phyloP scores from a whole-genome alignment of 2,329 filamentous ascomycete species.

The Neophaeococcomyces mojaviensis region DNA sequence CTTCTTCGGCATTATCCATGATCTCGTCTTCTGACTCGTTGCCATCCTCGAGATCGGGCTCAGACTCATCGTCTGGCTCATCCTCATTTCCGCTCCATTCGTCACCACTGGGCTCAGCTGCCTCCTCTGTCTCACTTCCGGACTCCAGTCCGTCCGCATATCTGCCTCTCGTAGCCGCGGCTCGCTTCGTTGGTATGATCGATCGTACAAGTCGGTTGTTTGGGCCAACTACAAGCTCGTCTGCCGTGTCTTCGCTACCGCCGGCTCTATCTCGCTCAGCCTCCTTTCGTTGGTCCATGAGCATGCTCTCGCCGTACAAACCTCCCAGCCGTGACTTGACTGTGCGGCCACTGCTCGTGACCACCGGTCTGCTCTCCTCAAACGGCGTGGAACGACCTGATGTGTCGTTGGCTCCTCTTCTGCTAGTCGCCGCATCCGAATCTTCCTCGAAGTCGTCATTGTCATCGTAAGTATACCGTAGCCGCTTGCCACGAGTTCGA shows the following conservation, averaged over 20 bases:
- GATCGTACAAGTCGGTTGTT: slow-evolving; percentile 38
- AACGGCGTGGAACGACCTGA: slow-evolving; percentile 66
- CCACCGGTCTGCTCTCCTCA: slow-evolving; percentile 54
- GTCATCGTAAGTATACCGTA: slow-evolving; percentile 93
- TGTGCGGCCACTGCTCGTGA: slow-evolving; percentile 82
- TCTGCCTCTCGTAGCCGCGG: slow-evolving; percentile 19
- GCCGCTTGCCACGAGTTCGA: slow-evolving; percentile 87
- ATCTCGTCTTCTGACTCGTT: slow-evolving; percentile 61
- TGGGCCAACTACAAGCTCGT: slow-evolving; percentile 13
- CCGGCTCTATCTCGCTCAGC: slow-evolving; percentile 35
- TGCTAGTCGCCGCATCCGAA: slow-evolving; percentile 57
- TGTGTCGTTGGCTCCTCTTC: slow-evolving; percentile 53
- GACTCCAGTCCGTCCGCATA: slow-evolving; percentile 36
- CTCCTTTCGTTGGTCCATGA: slow-evolving; percentile 43
- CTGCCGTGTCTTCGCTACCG: slow-evolving; percentile 34
- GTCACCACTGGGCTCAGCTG: slow-evolving; percentile 60
- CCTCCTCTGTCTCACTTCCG: slow-evolving; percentile 51
- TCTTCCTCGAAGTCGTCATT: slow-evolving; percentile 58
- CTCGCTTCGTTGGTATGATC: slow-evolving; percentile 8
- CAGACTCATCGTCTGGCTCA: slow-evolving; percentile 41
- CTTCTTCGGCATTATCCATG: slow-evolving; percentile 28
- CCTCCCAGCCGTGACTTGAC: slow-evolving; percentile 52
- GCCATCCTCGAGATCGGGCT: slow-evolving; percentile 69
- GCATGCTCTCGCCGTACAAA: slow-evolving; percentile 48
- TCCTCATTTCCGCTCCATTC: slow-evolving; percentile 30